A percentile compares a stretch with the other conserved stretches of the same genome.
Conservation (phyloP, 495 filamentous ascomycete species). For the Sordaria brevicollis region DNA sequence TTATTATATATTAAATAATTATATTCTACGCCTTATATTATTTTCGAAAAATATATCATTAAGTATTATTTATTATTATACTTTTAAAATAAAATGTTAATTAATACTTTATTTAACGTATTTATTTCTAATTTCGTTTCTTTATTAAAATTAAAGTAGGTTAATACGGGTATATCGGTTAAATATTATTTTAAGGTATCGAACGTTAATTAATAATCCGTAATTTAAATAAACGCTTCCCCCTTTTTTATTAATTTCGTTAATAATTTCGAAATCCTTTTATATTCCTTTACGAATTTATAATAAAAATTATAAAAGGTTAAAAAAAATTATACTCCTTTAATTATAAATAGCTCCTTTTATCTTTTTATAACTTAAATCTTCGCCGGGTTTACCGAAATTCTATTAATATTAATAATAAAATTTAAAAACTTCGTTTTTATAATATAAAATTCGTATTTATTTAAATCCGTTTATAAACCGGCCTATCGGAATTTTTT, state of each 20-base stretch:
- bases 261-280: not conserved
- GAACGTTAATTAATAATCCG: not conserved
- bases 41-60: not conserved
- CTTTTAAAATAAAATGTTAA: not conserved
- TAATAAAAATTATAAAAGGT: constrained; percentile 3
- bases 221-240: not conserved
- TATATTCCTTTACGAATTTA: not conserved
- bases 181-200: not conserved
- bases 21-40: no score
- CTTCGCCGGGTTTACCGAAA: not conserved
- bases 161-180: not conserved
- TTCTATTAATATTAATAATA: constrained; percentile 11
- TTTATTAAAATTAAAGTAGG: not conserved
- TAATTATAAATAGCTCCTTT: not conserved
- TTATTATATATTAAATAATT: no score
- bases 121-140: no score
- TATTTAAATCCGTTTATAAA: no score
- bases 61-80: not conserved
- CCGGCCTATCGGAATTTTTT: constrained; percentile 3
- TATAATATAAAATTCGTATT: constrained; percentile 18
- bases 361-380: not conserved
- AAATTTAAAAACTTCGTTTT: no score
- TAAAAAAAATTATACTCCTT: not conserved
- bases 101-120: not conserved
- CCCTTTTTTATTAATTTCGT: constrained; percentile 1